A percentile compares a stretch with the other conserved stretches of the same genome.
Conservation (phyloP, 306 rosid species). For the Vigna angularis region DNA sequence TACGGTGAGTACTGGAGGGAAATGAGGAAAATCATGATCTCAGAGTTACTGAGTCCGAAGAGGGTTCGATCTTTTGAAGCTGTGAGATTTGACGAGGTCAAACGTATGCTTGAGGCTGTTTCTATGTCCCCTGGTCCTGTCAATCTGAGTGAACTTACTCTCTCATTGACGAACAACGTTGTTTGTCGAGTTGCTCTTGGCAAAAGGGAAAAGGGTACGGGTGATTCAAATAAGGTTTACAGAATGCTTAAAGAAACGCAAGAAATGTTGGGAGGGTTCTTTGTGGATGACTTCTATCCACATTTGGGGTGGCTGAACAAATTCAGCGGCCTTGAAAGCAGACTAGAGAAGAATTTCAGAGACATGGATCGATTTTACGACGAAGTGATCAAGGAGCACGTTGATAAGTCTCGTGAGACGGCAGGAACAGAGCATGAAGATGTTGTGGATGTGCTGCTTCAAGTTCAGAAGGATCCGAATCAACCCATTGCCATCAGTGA, state of each 20-base stretch:
- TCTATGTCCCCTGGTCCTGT: slow-evolving; percentile 1
- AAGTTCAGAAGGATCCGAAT: slow-evolving; percentile 47
- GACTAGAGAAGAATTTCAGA: slow-evolving; percentile 44
- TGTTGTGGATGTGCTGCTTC: slow-evolving; percentile 55
- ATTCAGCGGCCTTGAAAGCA: slow-evolving; percentile 44
- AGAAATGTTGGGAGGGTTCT: slow-evolving; percentile 47
- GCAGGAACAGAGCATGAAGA: slow-evolving; percentile 43
- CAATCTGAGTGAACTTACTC: slow-evolving; percentile 22
- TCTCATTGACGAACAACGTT: slow-evolving; percentile 15
- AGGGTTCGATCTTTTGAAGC: slow-evolving; percentile 47
- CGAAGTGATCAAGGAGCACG: slow-evolving; percentile 53
- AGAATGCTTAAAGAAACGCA: slow-evolving; percentile 5
- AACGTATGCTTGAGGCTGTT: slow-evolving; percentile 20
- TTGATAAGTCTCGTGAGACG: background rate
- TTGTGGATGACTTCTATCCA: slow-evolving; percentile 48
- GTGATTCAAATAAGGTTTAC: slow-evolving; percentile 25
- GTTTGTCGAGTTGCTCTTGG: slow-evolving; percentile 45
- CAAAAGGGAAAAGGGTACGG: slow-evolving; percentile 1
- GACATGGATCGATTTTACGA: slow-evolving; percentile 51
- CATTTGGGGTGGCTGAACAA: slow-evolving; percentile 48
- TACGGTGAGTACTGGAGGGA: slow-evolving; percentile 59
- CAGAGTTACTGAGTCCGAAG: slow-evolving; percentile 46
- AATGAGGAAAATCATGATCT: slow-evolving; percentile 45
- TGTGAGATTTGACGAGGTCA: slow-evolving; percentile 50
- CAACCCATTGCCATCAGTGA: slow-evolving; percentile 21